These are phyloP conservation scores for Phytomonas sp. DNA, from an alignment of 208 protist species.

Conservation along the genomic window DNA sequence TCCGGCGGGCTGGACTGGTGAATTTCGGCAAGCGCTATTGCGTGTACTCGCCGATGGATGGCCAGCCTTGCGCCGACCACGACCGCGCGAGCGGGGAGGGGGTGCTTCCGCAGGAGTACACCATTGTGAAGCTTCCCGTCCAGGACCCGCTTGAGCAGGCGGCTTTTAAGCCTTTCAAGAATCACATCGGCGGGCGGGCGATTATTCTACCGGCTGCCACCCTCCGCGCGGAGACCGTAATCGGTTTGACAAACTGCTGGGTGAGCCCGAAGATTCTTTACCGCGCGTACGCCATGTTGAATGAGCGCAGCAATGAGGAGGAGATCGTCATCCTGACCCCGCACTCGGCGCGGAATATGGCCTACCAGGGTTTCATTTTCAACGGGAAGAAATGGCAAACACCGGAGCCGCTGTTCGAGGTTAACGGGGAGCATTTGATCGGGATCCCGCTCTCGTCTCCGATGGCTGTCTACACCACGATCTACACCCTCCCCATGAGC, in stretches of 20 bases:
- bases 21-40: conserved; percentile 96
- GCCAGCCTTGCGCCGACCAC: conserved; percentile 99
- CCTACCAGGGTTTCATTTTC: conserved; percentile 93
- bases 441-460: conserved; percentile 93
- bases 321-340: conserved; percentile 95
- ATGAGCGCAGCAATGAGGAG: conserved; percentile 38
- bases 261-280: conserved; percentile 95
- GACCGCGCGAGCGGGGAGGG: conserved; percentile 97
- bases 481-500: conserved; percentile 98
- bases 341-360: conserved; percentile 92
- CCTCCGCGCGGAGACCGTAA: conserved; percentile 99
- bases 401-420: conserved; percentile 66
- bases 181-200: conserved; percentile 46
- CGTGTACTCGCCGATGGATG: conserved; percentile 98
- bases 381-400: conserved; percentile 75
- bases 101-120: conserved; percentile 96
- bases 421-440: conserved; percentile 92
- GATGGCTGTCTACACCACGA: conserved; percentile 55
- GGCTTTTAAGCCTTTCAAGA: conserved; percentile 47
- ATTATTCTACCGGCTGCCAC: conserved; percentile 98
- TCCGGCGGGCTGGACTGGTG: conserved; percentile 90
- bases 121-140: conserved; percentile 95
- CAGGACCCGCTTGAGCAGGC: conserved; percentile 69
- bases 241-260: conserved; percentile 99
- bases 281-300: conserved; percentile 89